These are phyloP conservation scores for Phytophthora litchii DNA, from an alignment of 352 stramenopile species.

Conservation along the genomic window DNA sequence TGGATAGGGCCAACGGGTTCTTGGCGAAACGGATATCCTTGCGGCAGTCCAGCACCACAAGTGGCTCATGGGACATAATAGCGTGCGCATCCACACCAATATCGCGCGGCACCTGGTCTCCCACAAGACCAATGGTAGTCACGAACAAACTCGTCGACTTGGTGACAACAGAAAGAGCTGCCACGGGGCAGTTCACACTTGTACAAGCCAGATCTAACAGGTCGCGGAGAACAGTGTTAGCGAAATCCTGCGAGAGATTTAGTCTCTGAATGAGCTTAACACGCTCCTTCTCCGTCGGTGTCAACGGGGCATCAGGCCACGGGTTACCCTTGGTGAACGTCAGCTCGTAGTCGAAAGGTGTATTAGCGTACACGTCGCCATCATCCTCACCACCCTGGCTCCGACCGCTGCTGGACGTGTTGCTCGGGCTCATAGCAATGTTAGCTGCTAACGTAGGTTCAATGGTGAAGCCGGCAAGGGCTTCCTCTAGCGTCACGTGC, in stretches of 20 bases:
- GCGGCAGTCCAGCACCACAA: slow-evolving; percentile 75
- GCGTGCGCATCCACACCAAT: slow-evolving; percentile 75
- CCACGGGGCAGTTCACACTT: slow-evolving; percentile 73
- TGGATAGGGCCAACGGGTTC: slow-evolving; percentile 74
- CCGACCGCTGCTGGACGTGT: slow-evolving; percentile 39
- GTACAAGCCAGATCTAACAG: slow-evolving; percentile 75
- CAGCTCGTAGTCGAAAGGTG: slow-evolving; percentile 68
- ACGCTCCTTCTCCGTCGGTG: slow-evolving; percentile 55
- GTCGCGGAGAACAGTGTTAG: slow-evolving; percentile 72
- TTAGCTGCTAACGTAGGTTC: slow-evolving; percentile 42
- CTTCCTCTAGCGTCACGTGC: slow-evolving; percentile 48
- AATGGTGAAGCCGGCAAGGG: slow-evolving; percentile 41
- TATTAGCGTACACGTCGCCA: slow-evolving; percentile 64
- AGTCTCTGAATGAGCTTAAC: slow-evolving; percentile 65
- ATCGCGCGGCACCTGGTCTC: slow-evolving; percentile 80
- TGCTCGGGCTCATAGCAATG: slow-evolving; percentile 35
- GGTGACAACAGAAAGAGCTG: slow-evolving; percentile 71
- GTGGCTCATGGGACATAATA: slow-evolving; percentile 76
- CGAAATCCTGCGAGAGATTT: slow-evolving; percentile 81
- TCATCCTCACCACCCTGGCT: slow-evolving; percentile 52
- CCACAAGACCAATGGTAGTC: slow-evolving; percentile 73
- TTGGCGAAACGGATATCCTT: slow-evolving; percentile 79
- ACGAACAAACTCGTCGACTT: slow-evolving; percentile 78
- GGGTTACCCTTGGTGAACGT: slow-evolving; percentile 74
- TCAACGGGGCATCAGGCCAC: slow-evolving; percentile 78